These are phyloP conservation scores for Trametes cubensis DNA, from an alignment of 768 basidiomycete genomes.

Conservation along the genomic window DNA sequence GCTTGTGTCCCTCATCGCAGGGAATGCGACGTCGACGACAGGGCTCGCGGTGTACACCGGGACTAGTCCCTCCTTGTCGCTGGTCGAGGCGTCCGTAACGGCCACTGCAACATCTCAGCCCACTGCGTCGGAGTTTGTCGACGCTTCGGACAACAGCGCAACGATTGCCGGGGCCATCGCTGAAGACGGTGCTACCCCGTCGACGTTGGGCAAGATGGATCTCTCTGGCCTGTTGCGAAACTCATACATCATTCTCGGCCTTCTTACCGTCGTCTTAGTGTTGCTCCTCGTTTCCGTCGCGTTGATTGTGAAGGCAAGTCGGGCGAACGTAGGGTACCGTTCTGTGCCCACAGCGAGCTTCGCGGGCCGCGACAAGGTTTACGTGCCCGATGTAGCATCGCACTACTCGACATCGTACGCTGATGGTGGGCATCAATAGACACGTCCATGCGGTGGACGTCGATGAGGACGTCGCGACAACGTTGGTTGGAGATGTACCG, in stretches of 20 bases:
- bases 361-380: not conserved
- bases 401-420: not conserved
- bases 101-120: no score
- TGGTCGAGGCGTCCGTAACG: no score
- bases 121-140: no score
- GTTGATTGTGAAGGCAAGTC: not conserved
- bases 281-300: conserved; percentile 7
- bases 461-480: no score
- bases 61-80: no score
- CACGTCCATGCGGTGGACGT: no score
- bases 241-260: conserved; percentile 17
- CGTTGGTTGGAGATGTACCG: no score
- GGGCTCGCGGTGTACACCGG: no score
- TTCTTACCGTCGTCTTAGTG: conserved; percentile 12
- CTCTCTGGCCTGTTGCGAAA: conserved; percentile 2
- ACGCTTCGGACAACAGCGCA: no score
- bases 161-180: no score
- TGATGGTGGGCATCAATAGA: not conserved
- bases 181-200: not conserved
- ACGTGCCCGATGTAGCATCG: not conserved
- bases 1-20: no score
- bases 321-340: not conserved
- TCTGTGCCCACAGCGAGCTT: not conserved
- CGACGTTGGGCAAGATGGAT: not conserved
- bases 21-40: no score